These are phyloP conservation scores for Psilocybe subaeruginosa DNA, from an alignment of 768 basidiomycete genomes.

Conservation along the genomic window DNA sequence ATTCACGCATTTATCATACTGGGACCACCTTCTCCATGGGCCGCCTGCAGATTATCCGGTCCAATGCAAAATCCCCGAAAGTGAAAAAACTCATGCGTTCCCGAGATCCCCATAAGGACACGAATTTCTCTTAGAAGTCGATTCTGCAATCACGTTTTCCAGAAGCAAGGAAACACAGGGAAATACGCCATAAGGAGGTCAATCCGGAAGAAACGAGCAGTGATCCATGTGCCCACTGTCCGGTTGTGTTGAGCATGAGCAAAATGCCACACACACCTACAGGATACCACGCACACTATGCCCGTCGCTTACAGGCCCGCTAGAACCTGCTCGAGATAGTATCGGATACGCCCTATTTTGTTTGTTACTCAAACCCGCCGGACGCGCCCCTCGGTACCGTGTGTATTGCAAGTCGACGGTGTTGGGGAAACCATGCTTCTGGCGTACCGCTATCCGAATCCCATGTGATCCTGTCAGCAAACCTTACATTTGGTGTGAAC, in stretches of 20 bases:
- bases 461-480: conserved; percentile 8
- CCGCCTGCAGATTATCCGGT: neutral
- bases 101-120: conserved; percentile 16
- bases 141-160: conserved; percentile 5
- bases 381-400: neutral
- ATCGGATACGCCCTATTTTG: neutral
- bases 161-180: conserved; percentile 12
- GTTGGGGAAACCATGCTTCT: neutral
- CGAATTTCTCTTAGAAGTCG: conserved; percentile 11
- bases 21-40: neutral
- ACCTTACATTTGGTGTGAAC: neutral
- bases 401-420: neutral
- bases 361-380: neutral
- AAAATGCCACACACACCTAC: neutral
- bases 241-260: neutral
- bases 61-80: conserved; percentile 10
- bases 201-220: neutral
- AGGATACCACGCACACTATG: neutral
- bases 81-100: neutral
- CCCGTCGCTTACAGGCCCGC: neutral
- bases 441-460: neutral
- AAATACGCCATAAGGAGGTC: conserved; percentile 12
- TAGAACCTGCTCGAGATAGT: neutral
- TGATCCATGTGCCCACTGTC: conserved; percentile 5
- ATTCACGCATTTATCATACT: neutral